These are phyloP conservation scores for Graphium sp. DNA, from an alignment of 2,329 filamentous ascomycete species.

Conservation along the genomic window DNA sequence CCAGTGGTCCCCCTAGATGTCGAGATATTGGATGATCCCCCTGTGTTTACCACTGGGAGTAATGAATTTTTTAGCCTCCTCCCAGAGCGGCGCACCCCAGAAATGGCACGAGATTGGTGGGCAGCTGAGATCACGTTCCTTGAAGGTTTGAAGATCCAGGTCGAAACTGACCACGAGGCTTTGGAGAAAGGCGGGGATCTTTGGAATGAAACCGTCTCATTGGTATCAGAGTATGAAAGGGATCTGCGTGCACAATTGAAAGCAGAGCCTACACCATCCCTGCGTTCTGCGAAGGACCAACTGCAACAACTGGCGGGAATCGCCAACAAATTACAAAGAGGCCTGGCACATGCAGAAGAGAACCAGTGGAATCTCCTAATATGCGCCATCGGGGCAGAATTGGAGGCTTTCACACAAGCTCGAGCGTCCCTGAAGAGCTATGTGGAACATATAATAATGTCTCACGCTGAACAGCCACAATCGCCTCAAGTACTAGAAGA, in stretches of 20 bases:
- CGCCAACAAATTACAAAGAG: no score
- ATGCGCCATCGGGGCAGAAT: conserved; percentile 57
- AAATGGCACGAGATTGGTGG: conserved; percentile 60
- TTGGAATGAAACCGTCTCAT: conserved; percentile 45
- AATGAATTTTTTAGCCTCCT: conserved; percentile 42
- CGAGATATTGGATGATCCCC: conserved; percentile 18
- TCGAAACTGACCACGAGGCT: conserved; percentile 45
- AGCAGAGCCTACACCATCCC: no score
- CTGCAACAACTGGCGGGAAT: no score
- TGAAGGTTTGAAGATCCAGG: conserved; percentile 32
- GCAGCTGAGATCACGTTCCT: conserved; percentile 41
- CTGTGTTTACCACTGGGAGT: no score
- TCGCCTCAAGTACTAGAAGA: background rate
- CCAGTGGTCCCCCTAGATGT: conserved; percentile 34
- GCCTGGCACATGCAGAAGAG: conserved; percentile 41
- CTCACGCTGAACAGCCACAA: no score
- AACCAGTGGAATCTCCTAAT: conserved; percentile 60
- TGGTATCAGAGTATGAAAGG: conserved; percentile 53
- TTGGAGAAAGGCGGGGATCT: conserved; percentile 49
- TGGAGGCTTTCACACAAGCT: conserved; percentile 50
- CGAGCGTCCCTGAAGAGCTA: no score
- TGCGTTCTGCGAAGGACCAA: no score
- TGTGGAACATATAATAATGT: no score
- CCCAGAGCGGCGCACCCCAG: conserved; percentile 46
- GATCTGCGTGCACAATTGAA: no score